Conservation (phyloP, 768 basidiomycete genomes). For the Neoboletus subvelutipes region DNA sequence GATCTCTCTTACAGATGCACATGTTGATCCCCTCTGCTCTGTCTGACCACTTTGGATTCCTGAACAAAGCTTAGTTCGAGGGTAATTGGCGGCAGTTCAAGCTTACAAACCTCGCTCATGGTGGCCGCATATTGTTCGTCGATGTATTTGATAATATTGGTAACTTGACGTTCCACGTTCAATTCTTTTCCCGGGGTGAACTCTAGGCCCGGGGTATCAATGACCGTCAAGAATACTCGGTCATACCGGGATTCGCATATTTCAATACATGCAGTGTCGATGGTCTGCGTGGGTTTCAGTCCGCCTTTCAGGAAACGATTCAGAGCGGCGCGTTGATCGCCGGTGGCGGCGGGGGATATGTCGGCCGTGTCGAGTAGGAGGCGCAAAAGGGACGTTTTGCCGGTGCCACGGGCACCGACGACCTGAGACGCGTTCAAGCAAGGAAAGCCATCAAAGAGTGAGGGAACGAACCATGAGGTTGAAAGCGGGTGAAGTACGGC, state of each 20-base stretch:
- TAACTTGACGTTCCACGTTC: slow-evolving; percentile 77
- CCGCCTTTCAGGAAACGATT: slow-evolving; percentile 63
- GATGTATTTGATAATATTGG: slow-evolving; percentile 69
- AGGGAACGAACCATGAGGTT: slow-evolving; percentile 70
- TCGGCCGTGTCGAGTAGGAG: slow-evolving; percentile 84
- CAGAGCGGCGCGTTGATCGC: slow-evolving; percentile 66
- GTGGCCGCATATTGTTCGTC: slow-evolving; percentile 83
- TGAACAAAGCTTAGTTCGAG: slow-evolving; percentile 28
- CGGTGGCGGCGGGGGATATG: slow-evolving; percentile 72
- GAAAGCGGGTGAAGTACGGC: slow-evolving; percentile 71
- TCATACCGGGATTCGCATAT: slow-evolving; percentile 84
- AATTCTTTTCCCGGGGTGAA: slow-evolving; percentile 72
- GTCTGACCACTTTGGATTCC: slow-evolving; percentile 88
- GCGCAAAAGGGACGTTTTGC: slow-evolving; percentile 81
- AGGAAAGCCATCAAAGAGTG: neutral
- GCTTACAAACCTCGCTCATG: slow-evolving; percentile 67
- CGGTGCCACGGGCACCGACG: slow-evolving; percentile 75
- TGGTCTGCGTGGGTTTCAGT: slow-evolving; percentile 57
- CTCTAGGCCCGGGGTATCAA: slow-evolving; percentile 85
- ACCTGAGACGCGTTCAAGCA: slow-evolving; percentile 46
- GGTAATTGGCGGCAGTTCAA: neutral
- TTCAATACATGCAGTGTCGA: slow-evolving; percentile 72
- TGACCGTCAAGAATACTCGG: slow-evolving; percentile 72
- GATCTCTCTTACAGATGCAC: slow-evolving; percentile 69
- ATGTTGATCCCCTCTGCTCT: slow-evolving; percentile 87